These are phyloP conservation scores for Rhynchosporium agropyri DNA, from an alignment of 2,329 filamentous ascomycete genomes.

Conservation along the genomic window DNA sequence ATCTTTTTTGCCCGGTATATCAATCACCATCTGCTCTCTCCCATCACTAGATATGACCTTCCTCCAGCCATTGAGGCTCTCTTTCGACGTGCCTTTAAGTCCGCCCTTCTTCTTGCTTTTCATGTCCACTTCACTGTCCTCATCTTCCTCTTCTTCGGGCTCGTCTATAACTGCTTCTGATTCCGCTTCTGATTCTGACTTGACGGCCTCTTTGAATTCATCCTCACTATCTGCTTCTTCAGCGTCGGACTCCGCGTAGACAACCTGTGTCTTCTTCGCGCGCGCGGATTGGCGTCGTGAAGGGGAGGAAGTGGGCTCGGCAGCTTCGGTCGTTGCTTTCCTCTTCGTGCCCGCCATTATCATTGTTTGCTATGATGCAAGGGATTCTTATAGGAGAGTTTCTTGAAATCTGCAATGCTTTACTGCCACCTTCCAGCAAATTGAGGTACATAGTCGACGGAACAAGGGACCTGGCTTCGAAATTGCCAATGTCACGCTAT, in stretches of 20 bases:
- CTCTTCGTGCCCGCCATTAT: constrained; percentile 31
- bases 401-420: no score
- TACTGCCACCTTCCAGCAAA: no score
- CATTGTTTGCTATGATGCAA: no score
- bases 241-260: constrained; percentile 28
- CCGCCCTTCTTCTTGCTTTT: not conserved
- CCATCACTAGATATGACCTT: constrained; percentile 21
- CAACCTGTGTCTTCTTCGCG: constrained; percentile 23
- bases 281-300: constrained; percentile 27
- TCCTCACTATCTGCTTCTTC: constrained; percentile 24
- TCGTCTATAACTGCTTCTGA: not conserved
- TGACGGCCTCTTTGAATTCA: constrained; percentile 15
- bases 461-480: not conserved
- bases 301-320: constrained; percentile 4
- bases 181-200: constrained; percentile 18
- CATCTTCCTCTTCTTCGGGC: constrained; percentile 17
- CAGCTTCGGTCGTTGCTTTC: constrained; percentile 20
- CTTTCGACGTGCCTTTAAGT: constrained; percentile 7
- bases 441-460: no score
- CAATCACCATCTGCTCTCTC: constrained; percentile 43
- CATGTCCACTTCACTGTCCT: constrained; percentile 6
- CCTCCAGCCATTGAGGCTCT: constrained; percentile 18
- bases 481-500: not conserved
- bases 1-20: constrained; percentile 47
- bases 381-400: no score